Evolutionary conservation across 345 rosid species (phyloP).

Genomic region (Eutrema japonicum): DNA sequence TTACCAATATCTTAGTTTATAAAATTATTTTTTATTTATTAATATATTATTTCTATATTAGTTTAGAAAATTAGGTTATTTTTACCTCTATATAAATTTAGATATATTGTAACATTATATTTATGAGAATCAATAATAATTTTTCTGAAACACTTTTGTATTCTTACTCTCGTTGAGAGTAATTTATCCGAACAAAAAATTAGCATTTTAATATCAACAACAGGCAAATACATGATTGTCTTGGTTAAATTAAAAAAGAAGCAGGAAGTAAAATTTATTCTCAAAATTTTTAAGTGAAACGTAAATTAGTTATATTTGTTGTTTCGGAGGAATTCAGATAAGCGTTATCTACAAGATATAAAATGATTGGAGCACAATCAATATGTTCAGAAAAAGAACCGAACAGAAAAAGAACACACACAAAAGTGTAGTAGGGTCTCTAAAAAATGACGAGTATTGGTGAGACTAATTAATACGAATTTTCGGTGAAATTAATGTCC

Average conservation of each 20-base stretch:
- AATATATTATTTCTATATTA: too few species aligned
- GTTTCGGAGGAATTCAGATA: neutral
- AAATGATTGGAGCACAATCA: neutral
- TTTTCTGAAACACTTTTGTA: too few species aligned
- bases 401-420: neutral
- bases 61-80: too few species aligned
- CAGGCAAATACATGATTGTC: neutral
- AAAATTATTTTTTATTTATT: too few species aligned
- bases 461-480: constrained; percentile 20
- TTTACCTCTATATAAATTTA: too few species aligned
- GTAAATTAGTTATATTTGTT: neutral
- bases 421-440: neutral
- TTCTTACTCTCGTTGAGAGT: too few species aligned
- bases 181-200: too few species aligned
- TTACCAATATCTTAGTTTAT: too few species aligned
- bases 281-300: neutral
- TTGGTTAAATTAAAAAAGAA: neutral
- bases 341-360: neutral
- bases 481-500: constrained; percentile 24
- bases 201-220: neutral
- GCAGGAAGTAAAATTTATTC: neutral
- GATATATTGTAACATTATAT: too few species aligned
- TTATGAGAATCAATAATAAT: too few species aligned
- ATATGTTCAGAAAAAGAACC: constrained; percentile 15
- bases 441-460: constrained; percentile 25